Conservation (phyloP, 2,329 filamentous ascomycete species). For the Fusarium buharicum region DNA sequence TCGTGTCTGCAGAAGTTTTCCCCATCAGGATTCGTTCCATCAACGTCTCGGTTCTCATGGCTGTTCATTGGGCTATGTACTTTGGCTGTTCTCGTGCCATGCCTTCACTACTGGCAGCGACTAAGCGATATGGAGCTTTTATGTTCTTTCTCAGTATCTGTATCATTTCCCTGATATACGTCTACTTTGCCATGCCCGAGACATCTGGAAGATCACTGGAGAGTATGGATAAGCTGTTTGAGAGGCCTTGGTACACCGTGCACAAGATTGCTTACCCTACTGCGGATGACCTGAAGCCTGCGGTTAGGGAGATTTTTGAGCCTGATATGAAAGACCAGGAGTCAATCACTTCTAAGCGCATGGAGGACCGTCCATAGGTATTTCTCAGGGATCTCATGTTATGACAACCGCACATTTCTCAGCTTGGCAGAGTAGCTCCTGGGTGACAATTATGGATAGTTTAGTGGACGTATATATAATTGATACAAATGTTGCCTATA, state of each 20-base stretch:
- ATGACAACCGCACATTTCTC: no score
- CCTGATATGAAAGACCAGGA: slow-evolving; percentile 23
- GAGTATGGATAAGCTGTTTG: slow-evolving; percentile 47
- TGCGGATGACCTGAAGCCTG: slow-evolving; percentile 37
- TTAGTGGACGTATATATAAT: no score
- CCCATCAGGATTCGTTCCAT: slow-evolving; percentile 55
- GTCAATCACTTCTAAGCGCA: slow-evolving; percentile 17
- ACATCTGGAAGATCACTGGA: slow-evolving; percentile 46
- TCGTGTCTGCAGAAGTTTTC: slow-evolving; percentile 58
- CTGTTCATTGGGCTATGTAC: slow-evolving; percentile 54
- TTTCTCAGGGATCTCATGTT: background rate
- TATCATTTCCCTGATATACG: slow-evolving; percentile 45
- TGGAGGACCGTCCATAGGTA: slow-evolving; percentile 1
- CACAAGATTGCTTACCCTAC: slow-evolving; percentile 46
- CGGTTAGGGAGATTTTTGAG: slow-evolving; percentile 12
- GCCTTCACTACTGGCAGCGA: slow-evolving; percentile 49
- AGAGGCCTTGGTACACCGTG: slow-evolving; percentile 46
- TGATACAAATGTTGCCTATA: no score
- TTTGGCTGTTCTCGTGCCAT: slow-evolving; percentile 50
- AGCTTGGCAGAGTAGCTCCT: no score
- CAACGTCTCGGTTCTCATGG: slow-evolving; percentile 56
- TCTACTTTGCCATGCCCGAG: slow-evolving; percentile 50
- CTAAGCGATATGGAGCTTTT: slow-evolving; percentile 47
- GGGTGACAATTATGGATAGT: no score
- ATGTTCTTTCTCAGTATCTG: slow-evolving; percentile 47